A percentile compares a stretch with the other conserved stretches of the same genome.
Conservation (phyloP, 768 basidiomycete species). For the Exsudoporus frostii region DNA sequence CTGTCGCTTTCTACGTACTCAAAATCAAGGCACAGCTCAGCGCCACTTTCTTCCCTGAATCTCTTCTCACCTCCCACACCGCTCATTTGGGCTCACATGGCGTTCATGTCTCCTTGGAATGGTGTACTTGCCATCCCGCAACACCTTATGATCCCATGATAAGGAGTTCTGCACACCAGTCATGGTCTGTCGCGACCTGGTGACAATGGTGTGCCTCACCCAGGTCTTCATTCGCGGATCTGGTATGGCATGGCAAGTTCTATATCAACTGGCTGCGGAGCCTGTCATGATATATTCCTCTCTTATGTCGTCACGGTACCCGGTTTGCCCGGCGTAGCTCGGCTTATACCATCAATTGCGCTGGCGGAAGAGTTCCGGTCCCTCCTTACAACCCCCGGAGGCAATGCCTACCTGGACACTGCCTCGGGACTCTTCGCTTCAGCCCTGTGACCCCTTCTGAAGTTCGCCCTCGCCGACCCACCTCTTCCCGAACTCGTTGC, state of each 20-base stretch:
- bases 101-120: too few species aligned
- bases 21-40: slow-evolving; percentile 13
- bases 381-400: neutral
- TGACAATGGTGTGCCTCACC: too few species aligned
- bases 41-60: slow-evolving; percentile 1
- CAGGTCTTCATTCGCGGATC: slow-evolving; percentile 8
- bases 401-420: slow-evolving; percentile 16
- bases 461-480: slow-evolving; percentile 20
- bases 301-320: slow-evolving; percentile 22
- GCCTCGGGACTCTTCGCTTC: slow-evolving; percentile 18
- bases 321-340: slow-evolving; percentile 14
- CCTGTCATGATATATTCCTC: neutral
- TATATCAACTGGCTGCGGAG: neutral
- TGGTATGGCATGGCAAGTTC: slow-evolving; percentile 19
- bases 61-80: neutral
- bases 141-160: too few species aligned
- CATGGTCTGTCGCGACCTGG: slow-evolving; percentile 12
- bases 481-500: neutral
- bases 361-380: slow-evolving; percentile 14
- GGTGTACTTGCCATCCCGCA: too few species aligned
- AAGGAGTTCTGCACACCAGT: too few species aligned
- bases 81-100: too few species aligned
- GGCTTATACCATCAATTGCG: slow-evolving; percentile 12
- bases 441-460: slow-evolving; percentile 14
- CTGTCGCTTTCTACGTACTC: neutral